These are phyloP conservation scores for Blastomyces parvus DNA, from an alignment of 2,329 filamentous ascomycete genomes.

Conservation along the genomic window DNA sequence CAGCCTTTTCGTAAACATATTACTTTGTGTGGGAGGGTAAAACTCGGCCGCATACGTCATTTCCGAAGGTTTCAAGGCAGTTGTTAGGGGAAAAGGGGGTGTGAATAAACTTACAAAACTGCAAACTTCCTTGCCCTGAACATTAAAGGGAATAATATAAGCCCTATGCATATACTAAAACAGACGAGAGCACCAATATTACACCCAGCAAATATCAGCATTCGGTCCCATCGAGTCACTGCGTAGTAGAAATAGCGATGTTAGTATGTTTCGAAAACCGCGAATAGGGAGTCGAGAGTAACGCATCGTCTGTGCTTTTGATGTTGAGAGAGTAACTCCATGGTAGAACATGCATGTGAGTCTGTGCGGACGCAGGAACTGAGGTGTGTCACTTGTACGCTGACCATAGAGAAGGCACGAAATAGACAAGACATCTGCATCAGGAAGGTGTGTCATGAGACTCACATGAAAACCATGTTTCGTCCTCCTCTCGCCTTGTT, in stretches of 20 bases:
- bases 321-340: slow-evolving; percentile 2
- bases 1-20: neutral
- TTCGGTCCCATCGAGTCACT: slow-evolving; percentile 97
- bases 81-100: slow-evolving; percentile 13
- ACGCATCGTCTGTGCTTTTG: neutral
- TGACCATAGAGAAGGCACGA: slow-evolving; percentile 11
- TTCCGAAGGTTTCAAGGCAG: slow-evolving; percentile 17
- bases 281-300: slow-evolving; percentile 6
- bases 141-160: slow-evolving; percentile 77
- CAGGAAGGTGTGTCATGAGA: slow-evolving; percentile 24
- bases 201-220: slow-evolving; percentile 84
- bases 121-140: slow-evolving; percentile 87
- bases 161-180: slow-evolving; percentile 75
- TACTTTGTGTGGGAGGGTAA: neutral
- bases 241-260: slow-evolving; percentile 22
- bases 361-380: slow-evolving; percentile 33
- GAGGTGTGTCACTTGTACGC: slow-evolving; percentile 27
- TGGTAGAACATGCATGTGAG: slow-evolving; percentile 18
- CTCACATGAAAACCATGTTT: slow-evolving; percentile 93
- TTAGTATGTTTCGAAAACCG: slow-evolving; percentile 12
- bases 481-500: slow-evolving; percentile 81
- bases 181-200: slow-evolving; percentile 82
- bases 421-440: neutral
- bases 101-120: slow-evolving; percentile 66
- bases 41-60: neutral